phyloP scores from a whole-genome alignment of 768 basidiomycete species.

The Tremella mesenterica region DNA sequence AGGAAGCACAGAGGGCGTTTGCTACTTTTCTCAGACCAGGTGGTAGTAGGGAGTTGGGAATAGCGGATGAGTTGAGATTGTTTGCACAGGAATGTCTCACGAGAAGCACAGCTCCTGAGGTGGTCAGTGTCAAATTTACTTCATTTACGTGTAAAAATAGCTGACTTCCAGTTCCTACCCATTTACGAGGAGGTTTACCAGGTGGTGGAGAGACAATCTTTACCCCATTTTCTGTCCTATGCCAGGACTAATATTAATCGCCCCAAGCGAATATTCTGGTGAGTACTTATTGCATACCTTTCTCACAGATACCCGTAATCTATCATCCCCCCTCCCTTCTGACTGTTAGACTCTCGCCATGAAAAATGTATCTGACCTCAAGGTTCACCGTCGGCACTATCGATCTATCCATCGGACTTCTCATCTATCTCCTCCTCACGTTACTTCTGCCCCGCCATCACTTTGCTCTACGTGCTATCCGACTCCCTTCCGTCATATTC shows the following conservation, averaged over 20 bases:
- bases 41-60: conserved; percentile 29
- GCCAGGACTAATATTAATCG: conserved; percentile 34
- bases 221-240: conserved; percentile 31
- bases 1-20: conserved; percentile 33
- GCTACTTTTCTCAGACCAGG: conserved; percentile 31
- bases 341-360: background rate
- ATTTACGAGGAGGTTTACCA: conserved; percentile 38
- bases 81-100: conserved; percentile 15
- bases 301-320: no score
- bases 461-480: conserved; percentile 23
- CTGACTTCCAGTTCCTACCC: conserved; percentile 23
- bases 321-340: background rate
- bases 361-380: background rate
- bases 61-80: conserved; percentile 33
- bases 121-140: conserved; percentile 18
- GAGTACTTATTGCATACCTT: conserved; percentile 7
- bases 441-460: conserved; percentile 17
- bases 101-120: conserved; percentile 36
- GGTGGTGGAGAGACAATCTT: conserved; percentile 28
- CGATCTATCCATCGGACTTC: conserved; percentile 22
- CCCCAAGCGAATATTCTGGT: conserved; percentile 39
- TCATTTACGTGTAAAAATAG: background rate
- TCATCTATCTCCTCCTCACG: conserved; percentile 27
- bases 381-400: conserved; percentile 34
- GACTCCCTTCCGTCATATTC: conserved; percentile 30